phyloP scores from a whole-genome alignment of 2,329 filamentous ascomycete species.

The Emergomyces pasteurianus region DNA sequence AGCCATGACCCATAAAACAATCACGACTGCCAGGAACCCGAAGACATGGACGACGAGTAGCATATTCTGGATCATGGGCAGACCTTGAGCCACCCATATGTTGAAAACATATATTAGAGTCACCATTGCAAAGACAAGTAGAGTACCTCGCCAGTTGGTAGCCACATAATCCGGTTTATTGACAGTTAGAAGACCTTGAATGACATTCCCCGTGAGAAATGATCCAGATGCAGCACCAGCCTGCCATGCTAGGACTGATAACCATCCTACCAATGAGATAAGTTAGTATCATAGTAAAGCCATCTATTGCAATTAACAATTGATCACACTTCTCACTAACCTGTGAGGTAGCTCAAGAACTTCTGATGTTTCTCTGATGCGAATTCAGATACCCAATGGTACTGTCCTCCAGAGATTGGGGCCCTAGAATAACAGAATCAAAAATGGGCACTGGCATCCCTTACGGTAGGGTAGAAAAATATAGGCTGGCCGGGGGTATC shows the following conservation, averaged over 20 bases:
- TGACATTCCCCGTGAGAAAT: constrained; percentile 22
- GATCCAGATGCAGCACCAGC: constrained; percentile 17
- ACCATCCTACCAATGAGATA: constrained; percentile 16
- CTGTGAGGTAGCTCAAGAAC: constrained; percentile 43
- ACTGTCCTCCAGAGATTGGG: constrained; percentile 47
- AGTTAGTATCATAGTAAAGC: constrained; percentile 26
- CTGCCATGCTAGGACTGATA: constrained; percentile 22
- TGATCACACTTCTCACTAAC: constrained; percentile 30
- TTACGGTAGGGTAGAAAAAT: not conserved
- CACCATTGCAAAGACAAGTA: constrained; percentile 17
- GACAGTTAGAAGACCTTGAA: constrained; percentile 23
- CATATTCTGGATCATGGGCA: constrained; percentile 21
- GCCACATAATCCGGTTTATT: constrained; percentile 18
- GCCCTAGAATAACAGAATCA: constrained; percentile 23
- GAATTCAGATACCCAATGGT: constrained; percentile 48
- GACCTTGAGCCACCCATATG: constrained; percentile 15
- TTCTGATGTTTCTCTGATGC: constrained; percentile 38
- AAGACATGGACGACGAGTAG: constrained; percentile 22
- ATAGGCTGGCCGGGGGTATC: not conserved
- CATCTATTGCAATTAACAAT: not conserved
- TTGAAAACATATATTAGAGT: constrained; percentile 19
- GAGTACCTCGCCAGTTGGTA: constrained; percentile 21
- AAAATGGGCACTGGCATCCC: not conserved
- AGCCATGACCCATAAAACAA: constrained; percentile 20
- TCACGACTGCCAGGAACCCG: constrained; percentile 22